Conservation (phyloP, 805 yeast genomes). For the Wickerhamiella bombiphila region DNA sequence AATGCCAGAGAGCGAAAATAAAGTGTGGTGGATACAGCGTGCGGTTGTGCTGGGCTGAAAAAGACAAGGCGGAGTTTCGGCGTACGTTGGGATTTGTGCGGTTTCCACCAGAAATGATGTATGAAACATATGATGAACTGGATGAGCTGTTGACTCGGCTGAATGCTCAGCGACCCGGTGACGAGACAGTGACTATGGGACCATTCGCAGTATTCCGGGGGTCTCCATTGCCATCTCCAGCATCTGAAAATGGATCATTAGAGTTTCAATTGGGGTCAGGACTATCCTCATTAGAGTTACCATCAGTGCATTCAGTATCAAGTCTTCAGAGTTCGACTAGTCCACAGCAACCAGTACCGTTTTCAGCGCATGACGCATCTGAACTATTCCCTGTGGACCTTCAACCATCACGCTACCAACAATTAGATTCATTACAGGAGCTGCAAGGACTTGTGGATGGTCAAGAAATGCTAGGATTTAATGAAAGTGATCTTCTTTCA, state of each 20-base stretch:
- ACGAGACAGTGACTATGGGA: conserved; percentile 44
- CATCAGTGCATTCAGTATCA: too few relatives aligned
- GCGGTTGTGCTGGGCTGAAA: conserved; percentile 52
- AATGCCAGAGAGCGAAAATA: conserved; percentile 53
- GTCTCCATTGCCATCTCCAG: conserved; percentile 6
- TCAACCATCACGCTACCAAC: too few relatives aligned
- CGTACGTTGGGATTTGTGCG: conserved; percentile 58
- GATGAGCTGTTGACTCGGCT: conserved; percentile 50
- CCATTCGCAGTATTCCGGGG: conserved; percentile 76
- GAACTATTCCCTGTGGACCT: background rate
- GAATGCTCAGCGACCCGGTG: conserved; percentile 30
- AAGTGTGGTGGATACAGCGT: conserved; percentile 74
- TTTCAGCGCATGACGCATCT: background rate
- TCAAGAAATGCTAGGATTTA: conserved; percentile 3
- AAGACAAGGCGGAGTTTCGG: conserved; percentile 11
- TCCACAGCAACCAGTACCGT: background rate
- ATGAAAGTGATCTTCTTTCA: background rate
- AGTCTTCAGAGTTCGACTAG: background rate
- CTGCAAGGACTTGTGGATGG: background rate
- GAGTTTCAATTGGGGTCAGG: background rate
- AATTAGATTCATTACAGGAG: background rate
- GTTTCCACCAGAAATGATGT: conserved; percentile 45
- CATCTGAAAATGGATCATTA: conserved; percentile 3
- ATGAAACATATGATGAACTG: conserved; percentile 68
- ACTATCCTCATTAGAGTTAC: background rate